A percentile compares a stretch with the other conserved stretches of the same genome.
Conservation (phyloP, 1,284 basidiomycete species). For the Peniophora sp. region DNA sequence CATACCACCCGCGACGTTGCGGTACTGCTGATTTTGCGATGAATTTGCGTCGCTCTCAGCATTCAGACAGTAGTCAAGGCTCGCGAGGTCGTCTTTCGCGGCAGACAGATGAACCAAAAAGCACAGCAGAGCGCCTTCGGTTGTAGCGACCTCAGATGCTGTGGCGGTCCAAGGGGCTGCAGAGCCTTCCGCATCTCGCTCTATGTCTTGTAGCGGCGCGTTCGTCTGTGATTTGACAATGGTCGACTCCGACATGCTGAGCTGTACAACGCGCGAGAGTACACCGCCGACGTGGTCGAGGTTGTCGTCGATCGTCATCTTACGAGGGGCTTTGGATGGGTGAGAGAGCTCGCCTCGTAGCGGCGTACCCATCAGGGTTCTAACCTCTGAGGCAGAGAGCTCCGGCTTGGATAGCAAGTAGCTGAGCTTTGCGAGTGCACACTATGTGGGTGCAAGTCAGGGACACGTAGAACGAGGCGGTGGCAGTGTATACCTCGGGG, state of each 20-base stretch:
- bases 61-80: constrained; percentile 50
- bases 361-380: constrained; percentile 70
- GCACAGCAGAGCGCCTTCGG: constrained; percentile 64
- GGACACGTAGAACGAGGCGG: constrained; percentile 5
- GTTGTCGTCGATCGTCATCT: constrained; percentile 38
- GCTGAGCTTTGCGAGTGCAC: constrained; percentile 81
- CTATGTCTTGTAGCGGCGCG: too few species aligned
- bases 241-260: constrained; percentile 30
- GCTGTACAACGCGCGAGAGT: constrained; percentile 58
- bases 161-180: constrained; percentile 74
- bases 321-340: constrained; percentile 26
- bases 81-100: constrained; percentile 56
- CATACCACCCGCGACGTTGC: constrained; percentile 49
- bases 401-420: constrained; percentile 86
- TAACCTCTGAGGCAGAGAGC: constrained; percentile 59
- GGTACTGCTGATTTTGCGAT: constrained; percentile 7
- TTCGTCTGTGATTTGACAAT: not conserved
- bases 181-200: constrained; percentile 28
- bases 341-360: constrained; percentile 83
- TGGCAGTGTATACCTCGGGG: constrained; percentile 57
- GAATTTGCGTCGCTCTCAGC: constrained; percentile 15
- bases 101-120: constrained; percentile 74
- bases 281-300: constrained; percentile 56
- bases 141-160: constrained; percentile 59
- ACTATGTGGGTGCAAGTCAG: constrained; percentile 32